phyloP scores from a whole-genome alignment of 257 asterid species.

The Catharanthus roseus region DNA sequence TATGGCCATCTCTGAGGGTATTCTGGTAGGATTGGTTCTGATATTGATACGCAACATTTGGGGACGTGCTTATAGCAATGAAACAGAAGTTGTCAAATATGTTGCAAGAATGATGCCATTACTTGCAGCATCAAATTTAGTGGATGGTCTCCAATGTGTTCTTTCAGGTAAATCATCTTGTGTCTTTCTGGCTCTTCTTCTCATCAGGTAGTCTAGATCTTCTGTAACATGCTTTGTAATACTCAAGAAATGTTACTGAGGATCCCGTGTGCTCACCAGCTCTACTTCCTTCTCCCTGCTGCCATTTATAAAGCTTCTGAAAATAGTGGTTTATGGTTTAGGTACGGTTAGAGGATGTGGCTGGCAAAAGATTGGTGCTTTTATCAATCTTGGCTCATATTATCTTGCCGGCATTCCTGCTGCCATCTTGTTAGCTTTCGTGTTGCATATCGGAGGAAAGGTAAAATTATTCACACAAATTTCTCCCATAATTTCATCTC shows the following conservation, averaged over 20 bases:
- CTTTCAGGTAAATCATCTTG: slow-evolving; percentile 53
- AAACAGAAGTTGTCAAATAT: slow-evolving; percentile 47
- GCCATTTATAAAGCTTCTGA: background rate
- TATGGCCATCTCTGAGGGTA: slow-evolving; percentile 44
- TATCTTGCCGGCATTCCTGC: slow-evolving; percentile 73
- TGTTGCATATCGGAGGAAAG: slow-evolving; percentile 61
- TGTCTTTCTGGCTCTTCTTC: no score
- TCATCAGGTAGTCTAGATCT: no score
- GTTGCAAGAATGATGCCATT: slow-evolving; percentile 70
- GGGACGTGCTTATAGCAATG: slow-evolving; percentile 79
- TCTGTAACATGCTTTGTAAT: no score
- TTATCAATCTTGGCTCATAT: slow-evolving; percentile 78
- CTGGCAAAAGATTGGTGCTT: slow-evolving; percentile 78
- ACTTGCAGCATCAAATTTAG: slow-evolving; percentile 64
- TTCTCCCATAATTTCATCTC: background rate
- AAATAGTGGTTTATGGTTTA: slow-evolving; percentile 9
- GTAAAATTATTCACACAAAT: slow-evolving; percentile 22
- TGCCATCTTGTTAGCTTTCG: slow-evolving; percentile 59
- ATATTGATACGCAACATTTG: slow-evolving; percentile 44
- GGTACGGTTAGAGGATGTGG: slow-evolving; percentile 83
- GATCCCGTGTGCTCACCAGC: no score
- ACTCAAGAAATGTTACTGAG: no score
- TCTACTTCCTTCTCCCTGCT: no score
- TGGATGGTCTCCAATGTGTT: slow-evolving; percentile 76
- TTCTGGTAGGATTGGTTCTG: slow-evolving; percentile 40